Evolutionary conservation across 305 asterid genomes (phyloP).

Genomic region (Fraxinus angustifolia): DNA sequence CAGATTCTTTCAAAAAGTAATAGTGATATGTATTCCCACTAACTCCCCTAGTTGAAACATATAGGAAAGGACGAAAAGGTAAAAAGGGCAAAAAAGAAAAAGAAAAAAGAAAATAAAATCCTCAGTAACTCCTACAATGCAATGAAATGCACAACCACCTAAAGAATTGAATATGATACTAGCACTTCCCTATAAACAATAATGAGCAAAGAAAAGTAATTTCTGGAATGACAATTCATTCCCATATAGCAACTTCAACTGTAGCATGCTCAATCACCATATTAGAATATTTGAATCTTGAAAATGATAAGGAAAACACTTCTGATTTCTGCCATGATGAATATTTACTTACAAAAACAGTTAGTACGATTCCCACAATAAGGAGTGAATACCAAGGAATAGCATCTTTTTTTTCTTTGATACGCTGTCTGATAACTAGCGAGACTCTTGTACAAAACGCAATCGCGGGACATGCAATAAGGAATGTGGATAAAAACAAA

Average conservation of each 20-base stretch:
- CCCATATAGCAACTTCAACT: not conserved
- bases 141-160: not conserved
- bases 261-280: not conserved
- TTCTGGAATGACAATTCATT: not conserved
- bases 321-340: not conserved
- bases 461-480: slow-evolving; percentile 57
- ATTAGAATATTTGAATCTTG: not conserved
- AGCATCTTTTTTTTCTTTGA: slow-evolving; percentile 37
- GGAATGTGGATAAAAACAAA: slow-evolving; percentile 50
- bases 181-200: not conserved
- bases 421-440: slow-evolving; percentile 30
- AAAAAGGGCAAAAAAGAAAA: not conserved
- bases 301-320: not conserved
- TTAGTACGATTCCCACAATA: slow-evolving; percentile 45
- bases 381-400: slow-evolving; percentile 60
- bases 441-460: slow-evolving; percentile 55
- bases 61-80: not conserved
- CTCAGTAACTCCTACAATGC: not conserved
- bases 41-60: not conserved
- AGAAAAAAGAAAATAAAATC: not conserved
- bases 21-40: not conserved
- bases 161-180: not conserved
- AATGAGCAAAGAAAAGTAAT: not conserved
- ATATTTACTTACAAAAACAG: slow-evolving; percentile 52
- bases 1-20: not conserved